Evolutionary conservation across 2,329 filamentous ascomycete genomes (phyloP), one percentile per base, ranked within the genome.

Genomic region (Mycosphaerella arachidis): DNA sequence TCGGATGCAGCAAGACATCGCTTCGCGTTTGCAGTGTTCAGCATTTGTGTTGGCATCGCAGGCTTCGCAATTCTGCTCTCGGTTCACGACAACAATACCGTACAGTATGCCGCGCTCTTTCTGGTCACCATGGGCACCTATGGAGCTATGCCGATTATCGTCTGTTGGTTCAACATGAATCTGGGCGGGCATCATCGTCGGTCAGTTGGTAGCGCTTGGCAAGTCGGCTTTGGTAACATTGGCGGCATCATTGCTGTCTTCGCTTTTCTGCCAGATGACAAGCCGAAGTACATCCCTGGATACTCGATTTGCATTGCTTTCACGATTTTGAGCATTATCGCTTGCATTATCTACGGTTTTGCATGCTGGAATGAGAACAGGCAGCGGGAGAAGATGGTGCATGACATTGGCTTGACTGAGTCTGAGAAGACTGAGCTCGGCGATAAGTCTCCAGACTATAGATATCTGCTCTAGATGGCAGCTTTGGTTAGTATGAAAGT

Each of bases 91-190:
- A 83, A 91, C 72, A 78, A 77, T 0, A 63, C 81, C 12, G 76
- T 90, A 6, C 83, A 94, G 72, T 97, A 96, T 69, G 88, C 80
- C 0, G 90, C 88, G 0, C 81, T 97, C 0, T 96, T 95, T 78
- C 78, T 97, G 33, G 85, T 95, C 53, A 88, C 90, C 1, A 86
- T 86, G 77, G 70, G 70, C 43, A 66, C 66, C 3, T 97, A 95
- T 75, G 86, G 86, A 0, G 90, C 92, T n/a, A 92, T 96, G 88
- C 92, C 93, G 0, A 86, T 96, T 48, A 68, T 73, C 35, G 76
- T 79, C 5, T 82, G 81, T 63, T 83, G 80, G 79, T 81, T 81
- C 72, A 81, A 80, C 56, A 81, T 82, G 79, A 83, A 83, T 58
- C 72, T 82, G 1, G 72, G 79, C 12, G 78, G 79, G 1, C 81